phyloP scores from a whole-genome alignment of 208 protist species.

The Acanthamoeba healyi region DNA sequence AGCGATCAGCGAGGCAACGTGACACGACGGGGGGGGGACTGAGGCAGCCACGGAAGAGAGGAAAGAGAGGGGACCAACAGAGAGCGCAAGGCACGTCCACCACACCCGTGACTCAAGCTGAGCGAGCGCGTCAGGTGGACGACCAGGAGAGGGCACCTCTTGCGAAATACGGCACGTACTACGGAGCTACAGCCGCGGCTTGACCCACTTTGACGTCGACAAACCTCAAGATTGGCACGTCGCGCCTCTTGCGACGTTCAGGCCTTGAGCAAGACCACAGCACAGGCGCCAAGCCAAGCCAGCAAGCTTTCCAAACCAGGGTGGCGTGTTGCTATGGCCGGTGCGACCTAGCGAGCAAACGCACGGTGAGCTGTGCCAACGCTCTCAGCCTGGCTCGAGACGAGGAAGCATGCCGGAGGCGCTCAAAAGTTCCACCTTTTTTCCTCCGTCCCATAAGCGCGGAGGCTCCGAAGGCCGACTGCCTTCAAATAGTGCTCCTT shows the following conservation, averaged over 20 bases:
- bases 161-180: background rate
- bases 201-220: background rate
- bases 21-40: too few species aligned
- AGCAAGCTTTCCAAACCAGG: too few species aligned
- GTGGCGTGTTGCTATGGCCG: too few species aligned
- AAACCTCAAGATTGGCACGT: background rate
- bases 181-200: background rate
- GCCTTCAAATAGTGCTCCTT: background rate
- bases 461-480: background rate
- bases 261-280: too few species aligned
- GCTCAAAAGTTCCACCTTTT: constrained; percentile 25
- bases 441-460: constrained; percentile 59
- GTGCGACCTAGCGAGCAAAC: too few species aligned
- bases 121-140: background rate
- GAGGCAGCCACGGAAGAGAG: background rate
- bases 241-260: too few species aligned
- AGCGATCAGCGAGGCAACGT: too few species aligned
- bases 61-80: background rate
- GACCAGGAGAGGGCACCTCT: background rate
- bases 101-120: background rate
- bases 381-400: too few species aligned
- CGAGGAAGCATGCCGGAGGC: too few species aligned
- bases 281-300: too few species aligned
- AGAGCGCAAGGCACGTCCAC: background rate
- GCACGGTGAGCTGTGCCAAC: too few species aligned